phyloP scores from a whole-genome alignment of 2,329 filamentous ascomycete genomes.

The Conoideocrella luteorostrata region DNA sequence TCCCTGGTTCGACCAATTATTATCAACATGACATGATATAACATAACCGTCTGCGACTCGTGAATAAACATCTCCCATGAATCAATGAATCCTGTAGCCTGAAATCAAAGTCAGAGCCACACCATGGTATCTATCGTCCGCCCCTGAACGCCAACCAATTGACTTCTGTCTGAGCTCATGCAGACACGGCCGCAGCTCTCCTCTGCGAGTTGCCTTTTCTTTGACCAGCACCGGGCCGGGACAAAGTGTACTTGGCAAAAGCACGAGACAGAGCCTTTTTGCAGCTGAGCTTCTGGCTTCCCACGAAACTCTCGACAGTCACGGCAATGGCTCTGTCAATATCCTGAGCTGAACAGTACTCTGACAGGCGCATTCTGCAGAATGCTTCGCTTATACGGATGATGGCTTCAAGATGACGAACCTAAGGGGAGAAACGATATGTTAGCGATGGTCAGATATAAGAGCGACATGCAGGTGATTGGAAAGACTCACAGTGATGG shows the following conservation, averaged over 20 bases:
- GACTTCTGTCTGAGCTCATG: too few relatives aligned
- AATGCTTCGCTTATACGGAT: slow-evolving; percentile 93
- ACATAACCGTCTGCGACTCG: too few relatives aligned
- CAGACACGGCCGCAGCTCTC: slow-evolving; percentile 3
- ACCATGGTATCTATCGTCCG: too few relatives aligned
- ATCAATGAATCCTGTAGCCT: too few relatives aligned
- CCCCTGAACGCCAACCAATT: too few relatives aligned
- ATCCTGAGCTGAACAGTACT: slow-evolving; percentile 84
- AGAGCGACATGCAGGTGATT: not conserved
- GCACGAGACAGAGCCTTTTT: slow-evolving; percentile 92
- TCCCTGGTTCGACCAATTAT: too few relatives aligned
- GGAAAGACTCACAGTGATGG: slow-evolving; percentile 74
- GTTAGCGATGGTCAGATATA: slow-evolving; percentile 6
- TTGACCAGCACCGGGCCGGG: slow-evolving; percentile 36
- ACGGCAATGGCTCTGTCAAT: slow-evolving; percentile 97
- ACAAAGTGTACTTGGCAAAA: slow-evolving; percentile 86
- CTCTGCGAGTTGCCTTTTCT: slow-evolving; percentile 11
- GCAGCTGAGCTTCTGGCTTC: slow-evolving; percentile 92
- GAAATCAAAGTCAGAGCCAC: too few relatives aligned
- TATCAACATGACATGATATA: too few relatives aligned
- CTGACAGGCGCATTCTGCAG: slow-evolving; percentile 95
- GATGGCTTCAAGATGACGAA: slow-evolving; percentile 95
- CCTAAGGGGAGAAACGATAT: slow-evolving; percentile 46
- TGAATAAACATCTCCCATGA: too few relatives aligned
- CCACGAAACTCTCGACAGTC: slow-evolving; percentile 92